Conservation (phyloP, 495 filamentous ascomycete genomes). For the Rostrohypoxylon terebratum region DNA sequence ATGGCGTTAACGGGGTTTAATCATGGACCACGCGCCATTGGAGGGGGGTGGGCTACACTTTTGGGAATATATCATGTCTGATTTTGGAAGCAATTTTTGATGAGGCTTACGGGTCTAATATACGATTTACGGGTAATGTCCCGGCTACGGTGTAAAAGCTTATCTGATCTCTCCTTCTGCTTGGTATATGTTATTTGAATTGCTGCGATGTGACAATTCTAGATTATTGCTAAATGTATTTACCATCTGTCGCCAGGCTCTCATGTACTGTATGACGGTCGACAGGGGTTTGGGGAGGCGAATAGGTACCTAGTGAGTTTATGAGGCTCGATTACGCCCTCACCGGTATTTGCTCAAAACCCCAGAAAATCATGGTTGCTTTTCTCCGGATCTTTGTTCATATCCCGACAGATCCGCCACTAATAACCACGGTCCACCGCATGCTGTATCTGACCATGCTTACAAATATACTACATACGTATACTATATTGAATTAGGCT, state of each 20-base stretch:
- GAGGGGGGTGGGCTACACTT: constrained; percentile 14
- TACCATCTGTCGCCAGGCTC: neutral
- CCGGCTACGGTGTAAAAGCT: constrained; percentile 14
- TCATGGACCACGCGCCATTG: constrained; percentile 24
- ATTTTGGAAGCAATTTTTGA: constrained; percentile 23
- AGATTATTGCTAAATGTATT: neutral
- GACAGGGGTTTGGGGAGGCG: neutral
- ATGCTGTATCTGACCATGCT: constrained; percentile 1
- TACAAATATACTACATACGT: constrained; percentile 13
- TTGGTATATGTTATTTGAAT: neutral
- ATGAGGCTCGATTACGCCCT: constrained; percentile 25
- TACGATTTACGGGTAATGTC: constrained; percentile 31
- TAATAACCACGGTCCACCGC: neutral
- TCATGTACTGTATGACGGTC: neutral
- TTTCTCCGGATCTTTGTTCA: constrained; percentile 13
- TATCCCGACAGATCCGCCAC: constrained; percentile 33
- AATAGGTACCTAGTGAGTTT: no score
- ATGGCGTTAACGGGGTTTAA: constrained; percentile 41
- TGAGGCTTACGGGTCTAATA: constrained; percentile 31
- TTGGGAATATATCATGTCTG: constrained; percentile 38
- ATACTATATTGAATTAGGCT: neutral
- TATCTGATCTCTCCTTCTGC: neutral
- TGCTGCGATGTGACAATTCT: constrained; percentile 16
- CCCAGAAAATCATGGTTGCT: neutral
- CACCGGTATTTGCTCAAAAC: constrained; percentile 22